Evolutionary conservation across 371 early-diverging fungal genomes (phyloP).

Genomic region (Dentiscutata heterogama): DNA sequence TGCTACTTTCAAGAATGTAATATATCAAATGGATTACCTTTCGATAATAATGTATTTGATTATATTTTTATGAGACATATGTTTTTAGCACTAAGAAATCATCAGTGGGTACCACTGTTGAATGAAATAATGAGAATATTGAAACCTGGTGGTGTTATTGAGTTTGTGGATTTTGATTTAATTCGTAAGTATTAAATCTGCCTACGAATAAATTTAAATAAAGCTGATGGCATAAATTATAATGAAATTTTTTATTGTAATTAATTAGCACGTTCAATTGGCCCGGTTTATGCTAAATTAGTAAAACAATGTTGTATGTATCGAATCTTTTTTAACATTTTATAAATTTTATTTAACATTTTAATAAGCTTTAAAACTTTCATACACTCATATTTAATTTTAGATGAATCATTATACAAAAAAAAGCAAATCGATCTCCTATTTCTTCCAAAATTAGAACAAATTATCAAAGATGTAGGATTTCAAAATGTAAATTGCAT

Average conservation of each 20-base stretch:
- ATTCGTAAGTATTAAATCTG: neutral
- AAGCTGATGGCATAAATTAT: too few relatives aligned
- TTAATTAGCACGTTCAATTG: neutral
- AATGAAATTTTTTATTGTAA: neutral
- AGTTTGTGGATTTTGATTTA: neutral
- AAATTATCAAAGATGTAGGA: too few relatives aligned
- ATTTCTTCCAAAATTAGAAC: too few relatives aligned
- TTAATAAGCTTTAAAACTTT: too few relatives aligned
- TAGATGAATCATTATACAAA: too few relatives aligned
- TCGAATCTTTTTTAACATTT: too few relatives aligned
- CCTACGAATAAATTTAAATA: too few relatives aligned
- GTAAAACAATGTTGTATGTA: neutral
- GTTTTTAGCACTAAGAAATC: neutral
- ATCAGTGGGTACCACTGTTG: neutral
- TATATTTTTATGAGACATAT: slow-evolving; percentile 12
- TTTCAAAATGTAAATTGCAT: too few relatives aligned
- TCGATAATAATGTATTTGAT: slow-evolving; percentile 4
- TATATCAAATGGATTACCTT: neutral
- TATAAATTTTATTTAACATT: neutral
- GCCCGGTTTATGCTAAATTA: neutral
- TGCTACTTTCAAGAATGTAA: neutral
- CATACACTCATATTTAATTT: too few relatives aligned
- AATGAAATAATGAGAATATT: slow-evolving; percentile 20
- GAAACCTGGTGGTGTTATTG: slow-evolving; percentile 27
- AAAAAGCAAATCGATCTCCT: too few relatives aligned